Base-by-base conservation (phyloP, 768 basidiomycete species). In the Mycena olivaceomarginata region DNA sequence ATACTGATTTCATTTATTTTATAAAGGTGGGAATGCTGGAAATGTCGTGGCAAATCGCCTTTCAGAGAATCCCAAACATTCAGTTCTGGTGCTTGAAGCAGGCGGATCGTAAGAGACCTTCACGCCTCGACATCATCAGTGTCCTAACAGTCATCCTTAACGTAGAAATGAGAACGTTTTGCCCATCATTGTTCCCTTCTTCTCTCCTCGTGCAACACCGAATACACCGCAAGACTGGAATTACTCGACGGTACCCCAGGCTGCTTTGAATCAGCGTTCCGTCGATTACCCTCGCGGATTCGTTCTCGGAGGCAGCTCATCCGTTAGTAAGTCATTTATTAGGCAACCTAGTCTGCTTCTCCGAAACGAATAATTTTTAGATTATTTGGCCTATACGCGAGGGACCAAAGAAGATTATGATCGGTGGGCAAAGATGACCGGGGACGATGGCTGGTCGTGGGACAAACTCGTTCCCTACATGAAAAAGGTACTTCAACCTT, bases 401-500 rank as follows among this genome's bases (percentile, higher is more conserved):
- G 81, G 81, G 2, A 67, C 77, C 1, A 57, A 39, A n/a, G 81
- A 81, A 5, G 81, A 82, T 62, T 82, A 48, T n/a, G 76, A 82
- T 64, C 74, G 79, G 7, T 79, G 63, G 20, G 81, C 81, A 4
- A 31, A n/a, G 1, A 39, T 77, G 16, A 68, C 77, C 8, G 77
- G 71, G 1, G 81, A 82, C 66, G 37, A 60, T 5, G 71, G 79
- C 31, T 82, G 7, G n/a, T 31, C 31, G 31, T 31, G 31, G 31
- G 31, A 31, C 31, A 31, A 31, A 31, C 31, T 31, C 31, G 31
- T 76, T 5, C 79, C 81, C 4, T 81, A 81, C 63, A 75, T 79
- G 67, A 53, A 57, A 6, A 81, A 80, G 73, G 81, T 80, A 18
- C 10, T 11, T 45, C 31, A 45, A 45, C 7, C 43, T 45, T 31